Conservation (phyloP, 1,284 basidiomycete genomes). For the Neolentinus lepideus region DNA sequence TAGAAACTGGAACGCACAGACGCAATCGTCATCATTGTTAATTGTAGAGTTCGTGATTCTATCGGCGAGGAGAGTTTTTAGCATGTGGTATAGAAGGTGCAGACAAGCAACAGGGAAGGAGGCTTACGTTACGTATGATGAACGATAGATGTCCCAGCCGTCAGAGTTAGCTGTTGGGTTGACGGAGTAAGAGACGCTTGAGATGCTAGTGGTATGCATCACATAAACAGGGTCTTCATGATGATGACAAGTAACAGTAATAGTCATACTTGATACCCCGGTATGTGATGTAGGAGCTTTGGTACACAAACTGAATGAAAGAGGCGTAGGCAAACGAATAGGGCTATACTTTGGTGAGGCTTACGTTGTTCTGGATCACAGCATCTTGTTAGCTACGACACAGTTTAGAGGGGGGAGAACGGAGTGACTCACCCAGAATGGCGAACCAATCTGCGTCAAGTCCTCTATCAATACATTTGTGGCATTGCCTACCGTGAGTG, state of each 20-base stretch:
- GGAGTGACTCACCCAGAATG: slow-evolving; percentile 53
- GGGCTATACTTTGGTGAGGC: background rate
- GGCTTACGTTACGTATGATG: slow-evolving; percentile 18
- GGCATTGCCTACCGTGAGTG: slow-evolving; percentile 50
- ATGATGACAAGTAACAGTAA: slow-evolving; percentile 1
- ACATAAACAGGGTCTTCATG: background rate
- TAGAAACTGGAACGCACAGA: slow-evolving; percentile 20
- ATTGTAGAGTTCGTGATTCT: slow-evolving; percentile 22
- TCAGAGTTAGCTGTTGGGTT: slow-evolving; percentile 46
- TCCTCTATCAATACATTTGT: slow-evolving; percentile 44
- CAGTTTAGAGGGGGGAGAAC: slow-evolving; percentile 46
- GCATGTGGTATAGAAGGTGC: too few species aligned
- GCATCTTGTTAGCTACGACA: background rate
- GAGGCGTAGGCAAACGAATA: background rate
- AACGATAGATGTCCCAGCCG: slow-evolving; percentile 60
- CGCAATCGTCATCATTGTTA: slow-evolving; percentile 28
- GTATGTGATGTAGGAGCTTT: slow-evolving; percentile 25
- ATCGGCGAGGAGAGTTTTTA: too few species aligned
- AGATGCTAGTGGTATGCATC: slow-evolving; percentile 32
- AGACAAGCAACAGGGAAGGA: background rate
- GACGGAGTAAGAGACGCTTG: slow-evolving; percentile 33
- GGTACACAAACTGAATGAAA: slow-evolving; percentile 22
- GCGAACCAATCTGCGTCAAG: slow-evolving; percentile 31
- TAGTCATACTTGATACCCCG: slow-evolving; percentile 19
- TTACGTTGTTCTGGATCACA: slow-evolving; percentile 26